A percentile compares a stretch with the other conserved stretches of the same genome.
phyloP scores from a whole-genome alignment of 2,329 filamentous ascomycete genomes.

The Cercospora sp. region DNA sequence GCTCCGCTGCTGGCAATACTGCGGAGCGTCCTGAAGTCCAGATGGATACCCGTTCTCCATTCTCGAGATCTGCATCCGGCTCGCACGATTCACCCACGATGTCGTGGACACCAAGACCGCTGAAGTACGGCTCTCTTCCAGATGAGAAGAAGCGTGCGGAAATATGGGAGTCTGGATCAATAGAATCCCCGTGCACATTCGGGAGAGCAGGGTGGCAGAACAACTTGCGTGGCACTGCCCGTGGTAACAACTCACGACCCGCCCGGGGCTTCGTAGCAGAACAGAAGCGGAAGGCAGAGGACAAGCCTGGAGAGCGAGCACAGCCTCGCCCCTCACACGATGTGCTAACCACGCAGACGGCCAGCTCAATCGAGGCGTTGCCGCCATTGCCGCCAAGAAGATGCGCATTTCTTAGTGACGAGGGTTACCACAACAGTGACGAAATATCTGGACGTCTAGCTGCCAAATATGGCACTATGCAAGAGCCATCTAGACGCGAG shows the following conservation, averaged over 20 bases:
- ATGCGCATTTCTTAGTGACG: neutral
- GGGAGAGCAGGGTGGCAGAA: slow-evolving; percentile 12
- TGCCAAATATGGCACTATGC: slow-evolving; percentile 24
- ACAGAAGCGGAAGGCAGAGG: neutral
- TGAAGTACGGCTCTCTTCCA: slow-evolving; percentile 16
- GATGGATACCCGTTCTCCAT: slow-evolving; percentile 15
- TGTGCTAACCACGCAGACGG: neutral
- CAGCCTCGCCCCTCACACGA: neutral
- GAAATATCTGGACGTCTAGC: slow-evolving; percentile 5
- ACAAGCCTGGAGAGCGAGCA: neutral
- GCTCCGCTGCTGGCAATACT: neutral
- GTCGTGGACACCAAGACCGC: slow-evolving; percentile 21
- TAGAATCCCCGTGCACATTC: slow-evolving; percentile 12
- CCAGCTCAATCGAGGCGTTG: neutral
- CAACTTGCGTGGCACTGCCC: neutral
- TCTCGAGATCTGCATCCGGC: slow-evolving; percentile 17
- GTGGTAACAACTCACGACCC: neutral
- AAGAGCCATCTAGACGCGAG: slow-evolving; percentile 20
- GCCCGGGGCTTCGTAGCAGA: neutral
- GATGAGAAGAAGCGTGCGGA: slow-evolving; percentile 20
- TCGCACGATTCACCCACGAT: neutral
- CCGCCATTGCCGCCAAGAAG: slow-evolving; percentile 16
- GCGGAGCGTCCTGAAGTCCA: neutral
- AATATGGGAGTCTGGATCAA: slow-evolving; percentile 13
- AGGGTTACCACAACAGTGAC: neutral